Evolutionary conservation across 83 land plant genomes (phyloP).

Genomic region (Thuja plicata): DNA sequence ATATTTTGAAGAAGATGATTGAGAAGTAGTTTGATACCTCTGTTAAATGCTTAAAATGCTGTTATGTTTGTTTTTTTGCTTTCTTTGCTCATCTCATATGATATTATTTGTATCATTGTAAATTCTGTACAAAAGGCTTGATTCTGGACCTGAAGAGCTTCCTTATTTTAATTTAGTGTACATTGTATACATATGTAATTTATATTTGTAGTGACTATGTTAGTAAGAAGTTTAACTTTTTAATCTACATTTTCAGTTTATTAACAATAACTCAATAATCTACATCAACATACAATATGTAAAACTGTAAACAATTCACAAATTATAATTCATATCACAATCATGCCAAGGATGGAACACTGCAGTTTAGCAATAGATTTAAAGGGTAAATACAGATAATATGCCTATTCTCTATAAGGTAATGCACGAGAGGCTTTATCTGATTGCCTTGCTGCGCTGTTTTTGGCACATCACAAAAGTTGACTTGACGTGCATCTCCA

Average conservation of each 20-base stretch:
- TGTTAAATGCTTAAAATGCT: not conserved
- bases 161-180: not conserved
- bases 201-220: not conserved
- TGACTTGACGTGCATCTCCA: not conserved
- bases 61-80: not conserved
- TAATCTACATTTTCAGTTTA: not conserved
- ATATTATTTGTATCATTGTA: not conserved
- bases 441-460: not conserved
- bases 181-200: not conserved
- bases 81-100: not conserved
- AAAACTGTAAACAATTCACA: not conserved
- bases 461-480: not conserved
- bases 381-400: not conserved
- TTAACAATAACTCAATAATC: not conserved
- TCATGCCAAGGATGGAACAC: not conserved
- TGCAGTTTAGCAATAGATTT: too few relatives aligned
- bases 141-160: not conserved
- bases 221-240: not conserved
- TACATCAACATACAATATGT: not conserved
- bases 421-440: not conserved
- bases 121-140: not conserved
- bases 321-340: not conserved
- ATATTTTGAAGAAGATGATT: constrained; percentile 76
- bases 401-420: not conserved
- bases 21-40: not conserved